Evolutionary conservation across 257 asterid species (phyloP).

Genomic region (Ajuga chamaepitys): DNA sequence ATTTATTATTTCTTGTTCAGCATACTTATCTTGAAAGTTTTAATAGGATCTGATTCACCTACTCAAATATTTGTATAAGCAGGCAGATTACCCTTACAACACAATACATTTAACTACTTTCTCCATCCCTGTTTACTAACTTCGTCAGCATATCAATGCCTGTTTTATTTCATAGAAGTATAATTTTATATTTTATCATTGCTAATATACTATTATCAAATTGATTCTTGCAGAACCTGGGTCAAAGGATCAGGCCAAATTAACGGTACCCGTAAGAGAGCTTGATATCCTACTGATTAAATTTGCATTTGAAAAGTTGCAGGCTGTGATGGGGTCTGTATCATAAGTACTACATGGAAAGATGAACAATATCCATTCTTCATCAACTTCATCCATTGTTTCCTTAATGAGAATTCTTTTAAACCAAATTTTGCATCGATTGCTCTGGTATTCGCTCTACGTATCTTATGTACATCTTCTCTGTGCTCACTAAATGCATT

Average conservation of each 20-base stretch:
- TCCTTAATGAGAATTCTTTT: slow-evolving; percentile 58
- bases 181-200: not conserved
- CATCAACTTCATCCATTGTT: slow-evolving; percentile 70
- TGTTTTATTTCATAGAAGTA: not conserved
- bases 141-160: not conserved
- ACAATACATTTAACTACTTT: too few relatives aligned
- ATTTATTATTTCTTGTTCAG: not conserved
- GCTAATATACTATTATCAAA: not conserved
- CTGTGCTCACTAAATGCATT: not conserved
- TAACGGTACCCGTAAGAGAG: slow-evolving; percentile 80
- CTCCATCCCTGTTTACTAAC: too few relatives aligned
- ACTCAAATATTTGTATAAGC: not conserved
- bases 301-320: slow-evolving; percentile 18
- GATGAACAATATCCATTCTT: slow-evolving; percentile 72
- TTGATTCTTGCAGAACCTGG: slow-evolving; percentile 52
- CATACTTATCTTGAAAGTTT: not conserved
- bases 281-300: slow-evolving; percentile 63
- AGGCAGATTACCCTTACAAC: not conserved
- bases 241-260: slow-evolving; percentile 68
- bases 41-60: not conserved
- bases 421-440: slow-evolving; percentile 59
- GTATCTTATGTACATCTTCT: slow-evolving; percentile 1
- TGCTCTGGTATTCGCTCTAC: slow-evolving; percentile 53
- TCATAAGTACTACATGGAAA: slow-evolving; percentile 78
- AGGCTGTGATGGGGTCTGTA: slow-evolving; percentile 75